A percentile compares a stretch with the other conserved stretches of the same genome.
These are phyloP conservation scores for Diaporthe caulivora DNA, from an alignment of 2,329 filamentous ascomycete genomes.

Conservation along the genomic window DNA sequence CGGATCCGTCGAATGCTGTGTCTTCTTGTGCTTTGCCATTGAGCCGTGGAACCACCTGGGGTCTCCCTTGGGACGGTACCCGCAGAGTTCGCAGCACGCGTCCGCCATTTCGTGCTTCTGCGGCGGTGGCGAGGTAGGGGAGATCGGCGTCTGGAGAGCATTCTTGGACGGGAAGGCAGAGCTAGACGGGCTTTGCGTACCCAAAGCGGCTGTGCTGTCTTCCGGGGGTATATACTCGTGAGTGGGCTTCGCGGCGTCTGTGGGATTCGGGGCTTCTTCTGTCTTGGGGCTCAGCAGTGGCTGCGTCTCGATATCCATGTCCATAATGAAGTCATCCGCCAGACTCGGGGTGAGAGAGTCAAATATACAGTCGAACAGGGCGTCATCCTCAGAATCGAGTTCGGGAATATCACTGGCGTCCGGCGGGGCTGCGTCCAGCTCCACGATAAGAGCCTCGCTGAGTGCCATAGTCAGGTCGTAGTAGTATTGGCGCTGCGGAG, in stretches of 20 bases:
- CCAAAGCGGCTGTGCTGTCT: background rate
- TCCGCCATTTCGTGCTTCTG: constrained; percentile 56
- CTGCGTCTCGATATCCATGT: constrained; percentile 30
- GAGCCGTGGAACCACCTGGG: constrained; percentile 70
- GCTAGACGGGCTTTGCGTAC: constrained; percentile 11
- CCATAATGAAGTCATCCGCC: constrained; percentile 30
- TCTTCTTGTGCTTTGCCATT: constrained; percentile 70
- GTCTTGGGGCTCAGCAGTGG: constrained; percentile 17
- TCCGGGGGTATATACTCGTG: constrained; percentile 21
- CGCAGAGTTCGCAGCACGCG: constrained; percentile 64
- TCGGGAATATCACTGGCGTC: constrained; percentile 31
- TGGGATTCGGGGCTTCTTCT: background rate
- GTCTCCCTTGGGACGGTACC: constrained; percentile 67
- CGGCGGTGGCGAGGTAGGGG: constrained; percentile 34
- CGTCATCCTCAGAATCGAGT: constrained; percentile 31
- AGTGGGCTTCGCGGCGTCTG: constrained; percentile 3
- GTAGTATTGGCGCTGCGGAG: constrained; percentile 54
- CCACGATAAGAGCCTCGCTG: constrained; percentile 54
- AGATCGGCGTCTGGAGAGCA: constrained; percentile 5
- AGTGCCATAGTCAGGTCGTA: constrained; percentile 56
- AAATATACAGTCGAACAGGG: constrained; percentile 18
- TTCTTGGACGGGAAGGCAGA: constrained; percentile 15
- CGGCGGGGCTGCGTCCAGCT: constrained; percentile 38
- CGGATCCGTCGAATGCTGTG: constrained; percentile 63
- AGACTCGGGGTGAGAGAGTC: constrained; percentile 37